Conservation (phyloP, 2,329 filamentous ascomycete species). For the Coniochaeta ligniaria region DNA sequence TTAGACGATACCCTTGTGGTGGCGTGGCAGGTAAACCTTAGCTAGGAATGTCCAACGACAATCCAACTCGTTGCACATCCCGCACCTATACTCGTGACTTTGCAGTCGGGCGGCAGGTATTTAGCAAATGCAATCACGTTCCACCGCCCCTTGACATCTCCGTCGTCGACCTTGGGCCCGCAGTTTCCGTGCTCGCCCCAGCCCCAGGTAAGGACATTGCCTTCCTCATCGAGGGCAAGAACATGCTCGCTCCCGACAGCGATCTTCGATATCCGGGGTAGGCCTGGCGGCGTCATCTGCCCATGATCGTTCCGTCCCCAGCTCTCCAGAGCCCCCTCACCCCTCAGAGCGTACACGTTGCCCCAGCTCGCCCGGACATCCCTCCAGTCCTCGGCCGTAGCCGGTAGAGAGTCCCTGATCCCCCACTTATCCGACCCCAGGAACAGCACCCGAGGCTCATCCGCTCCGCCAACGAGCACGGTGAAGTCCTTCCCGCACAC, state of each 20-base stretch:
- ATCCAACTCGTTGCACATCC: slow-evolving; percentile 90
- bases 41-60: slow-evolving; percentile 29
- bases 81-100: slow-evolving; percentile 61
- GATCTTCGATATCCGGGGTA: slow-evolving; percentile 56
- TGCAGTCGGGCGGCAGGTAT: slow-evolving; percentile 41
- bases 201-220: slow-evolving; percentile 76
- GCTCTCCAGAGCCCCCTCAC: slow-evolving; percentile 52
- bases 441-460: slow-evolving; percentile 53
- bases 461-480: slow-evolving; percentile 53
- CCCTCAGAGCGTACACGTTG: slow-evolving; percentile 62
- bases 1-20: too few relatives aligned
- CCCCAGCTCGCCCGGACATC: slow-evolving; percentile 77
- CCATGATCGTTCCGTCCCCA: slow-evolving; percentile 87
- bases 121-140: slow-evolving; percentile 57
- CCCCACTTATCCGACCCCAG: slow-evolving; percentile 72
- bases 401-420: slow-evolving; percentile 51
- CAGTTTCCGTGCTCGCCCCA: slow-evolving; percentile 99
- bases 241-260: slow-evolving; percentile 86
- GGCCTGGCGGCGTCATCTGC: slow-evolving; percentile 58
- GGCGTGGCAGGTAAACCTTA: not conserved
- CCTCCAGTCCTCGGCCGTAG: slow-evolving; percentile 48
- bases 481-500: slow-evolving; percentile 85
- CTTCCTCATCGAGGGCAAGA: slow-evolving; percentile 59
- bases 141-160: slow-evolving; percentile 62
- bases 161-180: slow-evolving; percentile 57